Percentiles rank a stretch among this genome's conserved stretches.
Evolutionary conservation across 305 asterid genomes (phyloP).

Genomic region (Solanum hybrid): DNA sequence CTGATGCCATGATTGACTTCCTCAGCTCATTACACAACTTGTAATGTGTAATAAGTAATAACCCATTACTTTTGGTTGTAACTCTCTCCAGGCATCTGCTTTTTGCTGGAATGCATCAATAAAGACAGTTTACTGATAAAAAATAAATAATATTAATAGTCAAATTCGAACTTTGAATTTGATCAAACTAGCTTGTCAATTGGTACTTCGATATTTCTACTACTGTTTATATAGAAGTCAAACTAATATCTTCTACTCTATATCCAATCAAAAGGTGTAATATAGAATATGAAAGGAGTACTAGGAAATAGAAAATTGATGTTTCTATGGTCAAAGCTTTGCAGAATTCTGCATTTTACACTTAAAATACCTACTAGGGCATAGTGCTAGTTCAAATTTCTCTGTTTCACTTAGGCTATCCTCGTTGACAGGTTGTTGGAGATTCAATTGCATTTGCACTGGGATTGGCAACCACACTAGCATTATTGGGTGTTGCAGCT

Average conservation of each 20-base stretch:
- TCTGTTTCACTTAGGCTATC: neutral
- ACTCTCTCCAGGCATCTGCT: neutral
- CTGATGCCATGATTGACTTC: neutral
- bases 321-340: neutral
- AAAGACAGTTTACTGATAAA: neutral
- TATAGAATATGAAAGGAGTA: neutral
- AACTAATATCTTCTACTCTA: neutral
- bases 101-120: neutral
- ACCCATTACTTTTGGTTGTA: neutral
- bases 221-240: neutral
- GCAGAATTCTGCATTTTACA: neutral
- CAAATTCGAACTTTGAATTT: neutral
- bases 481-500: conserved; percentile 87
- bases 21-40: neutral
- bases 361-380: neutral
- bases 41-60: neutral
- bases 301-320: neutral
- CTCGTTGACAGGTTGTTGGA: conserved; percentile 51
- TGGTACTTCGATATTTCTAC: neutral
- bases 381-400: neutral
- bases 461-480: conserved; percentile 92
- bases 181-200: neutral
- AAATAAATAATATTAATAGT: neutral
- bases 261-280: neutral
- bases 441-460: conserved; percentile 82